Percentiles rank a stretch among this genome's conserved stretches.
Evolutionary conservation across 495 filamentous ascomycete genomes (phyloP).

Genomic region (Penicillium malachiteum): DNA sequence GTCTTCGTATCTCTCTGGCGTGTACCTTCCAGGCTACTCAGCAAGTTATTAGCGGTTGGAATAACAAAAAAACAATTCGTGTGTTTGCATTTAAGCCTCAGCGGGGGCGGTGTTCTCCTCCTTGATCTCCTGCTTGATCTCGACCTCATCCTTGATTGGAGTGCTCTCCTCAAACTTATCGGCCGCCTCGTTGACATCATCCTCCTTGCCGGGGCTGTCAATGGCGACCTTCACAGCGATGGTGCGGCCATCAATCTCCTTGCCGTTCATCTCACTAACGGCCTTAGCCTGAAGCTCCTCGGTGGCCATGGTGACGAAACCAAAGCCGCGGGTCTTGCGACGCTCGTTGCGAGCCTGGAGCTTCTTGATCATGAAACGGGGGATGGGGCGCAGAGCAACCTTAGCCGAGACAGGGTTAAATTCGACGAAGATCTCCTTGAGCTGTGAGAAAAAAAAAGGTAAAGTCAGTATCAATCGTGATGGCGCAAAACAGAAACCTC

Average conservation of each 20-base stretch:
- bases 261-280: constrained; percentile 96
- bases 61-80: constrained; percentile 6
- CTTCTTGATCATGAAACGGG: constrained; percentile 99
- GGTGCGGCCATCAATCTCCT: constrained; percentile 96
- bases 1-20: constrained; percentile 4
- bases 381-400: constrained; percentile 96
- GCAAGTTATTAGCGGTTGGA: constrained; percentile 24
- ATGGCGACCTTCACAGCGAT: constrained; percentile 99
- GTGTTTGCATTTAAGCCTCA: constrained; percentile 33
- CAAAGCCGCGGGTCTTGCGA: constrained; percentile 98
- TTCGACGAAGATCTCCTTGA: constrained; percentile 90
- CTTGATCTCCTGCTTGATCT: constrained; percentile 23
- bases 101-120: constrained; percentile 37
- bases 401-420: constrained; percentile 92
- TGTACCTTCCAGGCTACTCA: constrained; percentile 14
- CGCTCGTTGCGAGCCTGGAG: constrained; percentile 95
- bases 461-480: neutral
- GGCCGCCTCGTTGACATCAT: constrained; percentile 73
- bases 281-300: constrained; percentile 98
- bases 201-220: constrained; percentile 98
- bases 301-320: constrained; percentile 92
- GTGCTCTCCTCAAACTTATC: constrained; percentile 46
- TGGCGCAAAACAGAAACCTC: neutral
- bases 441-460: constrained; percentile 49
- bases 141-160: constrained; percentile 11